Evolutionary conservation across 1,139 yeast species (phyloP).

Genomic region (Groenewaldozyma auringiensis): DNA sequence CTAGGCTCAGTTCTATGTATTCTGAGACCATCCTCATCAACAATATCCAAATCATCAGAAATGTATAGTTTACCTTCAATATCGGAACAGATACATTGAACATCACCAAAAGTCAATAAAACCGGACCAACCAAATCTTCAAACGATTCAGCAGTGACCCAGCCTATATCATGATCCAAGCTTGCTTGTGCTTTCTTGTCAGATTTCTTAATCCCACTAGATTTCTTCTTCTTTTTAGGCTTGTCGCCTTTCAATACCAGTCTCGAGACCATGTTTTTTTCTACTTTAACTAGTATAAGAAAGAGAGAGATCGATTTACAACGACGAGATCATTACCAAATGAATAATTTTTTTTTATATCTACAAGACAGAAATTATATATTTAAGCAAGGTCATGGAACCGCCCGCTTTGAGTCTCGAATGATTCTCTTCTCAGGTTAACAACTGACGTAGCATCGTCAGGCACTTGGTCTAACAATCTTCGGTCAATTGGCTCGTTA

Average conservation of each 20-base stretch:
- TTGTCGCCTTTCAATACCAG: slow-evolving; percentile 35
- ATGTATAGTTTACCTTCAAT: slow-evolving; percentile 17
- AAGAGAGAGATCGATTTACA: no score
- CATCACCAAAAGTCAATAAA: slow-evolving; percentile 19
- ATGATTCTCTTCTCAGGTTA: slow-evolving; percentile 17
- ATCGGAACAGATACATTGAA: slow-evolving; percentile 22
- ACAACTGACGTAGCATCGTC: slow-evolving; percentile 7
- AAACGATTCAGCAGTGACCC: slow-evolving; percentile 32
- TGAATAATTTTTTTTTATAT: no score
- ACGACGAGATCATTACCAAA: no score
- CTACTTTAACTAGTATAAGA: not conserved
- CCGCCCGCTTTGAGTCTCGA: slow-evolving; percentile 18
- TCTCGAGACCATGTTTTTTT: slow-evolving; percentile 36
- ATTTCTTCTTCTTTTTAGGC: slow-evolving; percentile 20
- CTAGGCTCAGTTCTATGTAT: slow-evolving; percentile 32
- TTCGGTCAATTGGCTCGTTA: slow-evolving; percentile 1
- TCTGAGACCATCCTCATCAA: slow-evolving; percentile 9
- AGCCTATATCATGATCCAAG: slow-evolving; percentile 21
- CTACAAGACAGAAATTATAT: no score
- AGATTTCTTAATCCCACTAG: slow-evolving; percentile 3
- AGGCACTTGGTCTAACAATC: not conserved
- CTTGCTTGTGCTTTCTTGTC: slow-evolving; percentile 7
- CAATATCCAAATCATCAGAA: slow-evolving; percentile 21
- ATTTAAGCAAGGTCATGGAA: slow-evolving; percentile 16
- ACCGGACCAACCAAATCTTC: slow-evolving; percentile 37